Base-by-base conservation (phyloP, 2,329 filamentous ascomycete species). In the Thelonectria blattea region DNA sequence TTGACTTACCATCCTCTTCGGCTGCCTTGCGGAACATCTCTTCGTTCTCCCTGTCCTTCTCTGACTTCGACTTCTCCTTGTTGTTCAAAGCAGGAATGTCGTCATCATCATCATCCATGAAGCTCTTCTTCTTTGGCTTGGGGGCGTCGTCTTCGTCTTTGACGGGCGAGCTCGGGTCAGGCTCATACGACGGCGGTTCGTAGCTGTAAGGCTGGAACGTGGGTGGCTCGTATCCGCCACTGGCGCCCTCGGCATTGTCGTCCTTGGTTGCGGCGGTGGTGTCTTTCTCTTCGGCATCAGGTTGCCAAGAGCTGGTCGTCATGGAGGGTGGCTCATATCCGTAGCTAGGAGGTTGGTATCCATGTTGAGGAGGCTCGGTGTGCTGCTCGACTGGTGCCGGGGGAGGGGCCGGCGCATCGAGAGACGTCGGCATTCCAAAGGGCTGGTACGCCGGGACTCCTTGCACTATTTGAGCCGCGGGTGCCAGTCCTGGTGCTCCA, bases 1-100 rank as follows among this genome's bases (percentile, higher is more conserved):
- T 15, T 20, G 53, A 71, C 84, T 83, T 75, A 88, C 86, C 85
- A 77, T 90, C 88, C 76, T 88, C 87, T 71, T 90, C 93, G 1
- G 92, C 94, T 24, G 91, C 92, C 74, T 89, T 92, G 56, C 88
- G 86, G 81, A 97, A 92, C 74, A 92, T 88, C 69, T 96, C 93
- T 58, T 92, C 90, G 49, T 93, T 93, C 74, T 92, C 90, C 22
- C 86, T 84, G 69, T 96, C 91, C 69, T 87, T 89, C 12, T 90
- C 88, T 41, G 84, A 79, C 73, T 89, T 88, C 2, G 77, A 83
- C 73, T 90, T 89, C 27, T 87, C 61, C 81, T 83, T 64, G 80
- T 78, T 2, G 43, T 74, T 80, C 45, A 79, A 64, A 7, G 79
- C 78, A 32, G 86, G 80, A 45, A 91, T 83, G 60, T 91, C 86